phyloP scores from a whole-genome alignment of 225 moss, liverwort and hornwort genomes.

The Anthoceros angustus region DNA sequence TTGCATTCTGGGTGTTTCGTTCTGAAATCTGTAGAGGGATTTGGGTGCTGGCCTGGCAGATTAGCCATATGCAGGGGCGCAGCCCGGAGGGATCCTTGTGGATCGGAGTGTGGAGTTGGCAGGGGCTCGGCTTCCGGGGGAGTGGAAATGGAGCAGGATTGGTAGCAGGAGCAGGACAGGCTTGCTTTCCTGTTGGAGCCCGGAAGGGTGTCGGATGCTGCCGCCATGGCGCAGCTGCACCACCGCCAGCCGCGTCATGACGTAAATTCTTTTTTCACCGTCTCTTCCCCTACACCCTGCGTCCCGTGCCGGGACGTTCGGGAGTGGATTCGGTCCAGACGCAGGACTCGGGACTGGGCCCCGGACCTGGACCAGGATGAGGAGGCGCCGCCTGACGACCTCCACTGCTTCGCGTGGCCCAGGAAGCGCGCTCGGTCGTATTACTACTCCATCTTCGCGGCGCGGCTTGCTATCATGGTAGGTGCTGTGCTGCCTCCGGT shows the following conservation, averaged over 20 bases:
- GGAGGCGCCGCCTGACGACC: conserved; percentile 10
- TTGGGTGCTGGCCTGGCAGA: too few relatives aligned
- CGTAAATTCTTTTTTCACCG: background rate
- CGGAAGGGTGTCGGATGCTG: background rate
- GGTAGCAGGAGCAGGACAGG: background rate
- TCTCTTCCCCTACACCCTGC: background rate
- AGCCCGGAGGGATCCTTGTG: background rate
- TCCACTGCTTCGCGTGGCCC: conserved; percentile 23
- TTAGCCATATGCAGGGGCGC: too few relatives aligned
- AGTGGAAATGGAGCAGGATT: background rate
- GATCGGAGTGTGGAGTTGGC: background rate
- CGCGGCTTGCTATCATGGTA: conserved; percentile 51
- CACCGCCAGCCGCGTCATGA: background rate
- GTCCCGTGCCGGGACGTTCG: background rate
- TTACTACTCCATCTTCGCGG: conserved; percentile 52
- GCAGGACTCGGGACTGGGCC: background rate
- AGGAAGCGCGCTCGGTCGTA: conserved; percentile 27
- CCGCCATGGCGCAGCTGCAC: background rate
- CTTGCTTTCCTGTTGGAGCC: background rate
- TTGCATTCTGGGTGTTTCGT: too few relatives aligned
- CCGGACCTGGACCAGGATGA: background rate
- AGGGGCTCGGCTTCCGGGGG: background rate
- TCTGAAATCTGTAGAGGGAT: too few relatives aligned
- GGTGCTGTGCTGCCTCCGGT: too few relatives aligned
- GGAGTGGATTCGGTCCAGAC: conserved; percentile 1